Conservation (phyloP, 306 rosid genomes). For the Alnus glutinosa region DNA sequence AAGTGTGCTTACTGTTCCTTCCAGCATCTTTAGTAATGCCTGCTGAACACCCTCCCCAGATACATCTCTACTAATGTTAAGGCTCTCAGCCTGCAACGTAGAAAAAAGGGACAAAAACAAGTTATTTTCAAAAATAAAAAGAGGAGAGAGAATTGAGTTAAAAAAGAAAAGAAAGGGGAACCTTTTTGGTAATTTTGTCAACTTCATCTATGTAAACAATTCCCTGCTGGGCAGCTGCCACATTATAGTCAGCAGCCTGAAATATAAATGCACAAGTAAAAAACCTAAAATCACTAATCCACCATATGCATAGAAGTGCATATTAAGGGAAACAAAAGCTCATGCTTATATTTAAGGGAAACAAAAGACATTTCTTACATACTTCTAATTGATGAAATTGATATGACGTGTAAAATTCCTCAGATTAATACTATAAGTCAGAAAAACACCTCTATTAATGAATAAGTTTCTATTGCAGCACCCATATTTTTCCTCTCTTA, state of each 20-base stretch:
- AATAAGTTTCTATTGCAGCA: neutral
- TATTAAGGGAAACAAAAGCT: too few relatives aligned
- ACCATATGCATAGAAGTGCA: neutral
- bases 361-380: neutral
- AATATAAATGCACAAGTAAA: constrained; percentile 17
- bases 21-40: constrained; percentile 95
- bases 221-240: constrained; percentile 96
- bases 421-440: neutral
- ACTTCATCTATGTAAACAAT: constrained; percentile 98
- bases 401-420: neutral
- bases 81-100: constrained; percentile 89
- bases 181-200: constrained; percentile 97
- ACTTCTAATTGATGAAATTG: neutral
- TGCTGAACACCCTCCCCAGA: constrained; percentile 99
- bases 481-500: neutral
- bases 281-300: neutral
- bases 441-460: neutral
- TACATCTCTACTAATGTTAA: constrained; percentile 94
- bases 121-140: constrained; percentile 3
- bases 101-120: neutral
- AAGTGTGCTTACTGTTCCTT: constrained; percentile 85
- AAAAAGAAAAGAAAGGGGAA: constrained; percentile 22
- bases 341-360: neutral
- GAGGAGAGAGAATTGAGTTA: neutral
- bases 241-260: constrained; percentile 95